A percentile compares a stretch with the other conserved stretches of the same genome.
phyloP scores from a whole-genome alignment of 2,329 filamentous ascomycete genomes.

The Emergomyces orientalis region DNA sequence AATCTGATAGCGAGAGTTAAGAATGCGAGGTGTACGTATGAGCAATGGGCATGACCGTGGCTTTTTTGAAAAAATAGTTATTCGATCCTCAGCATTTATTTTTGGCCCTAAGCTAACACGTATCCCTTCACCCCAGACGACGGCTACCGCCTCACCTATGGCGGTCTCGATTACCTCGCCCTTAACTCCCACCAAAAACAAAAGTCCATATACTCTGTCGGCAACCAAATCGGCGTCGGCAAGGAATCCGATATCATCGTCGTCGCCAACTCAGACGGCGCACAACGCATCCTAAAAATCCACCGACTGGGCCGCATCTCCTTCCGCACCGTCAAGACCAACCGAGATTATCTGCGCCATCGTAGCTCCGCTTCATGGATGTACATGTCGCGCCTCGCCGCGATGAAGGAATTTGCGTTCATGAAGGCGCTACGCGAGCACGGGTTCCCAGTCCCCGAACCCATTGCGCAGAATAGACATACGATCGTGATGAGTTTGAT shows the following conservation, averaged over 20 bases:
- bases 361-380: conserved; percentile 81
- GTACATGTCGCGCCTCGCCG: conserved; percentile 89
- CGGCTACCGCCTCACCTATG: conserved; percentile 92
- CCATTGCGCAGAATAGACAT: conserved; percentile 81
- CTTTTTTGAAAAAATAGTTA: neutral
- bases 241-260: conserved; percentile 98
- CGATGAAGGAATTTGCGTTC: conserved; percentile 89
- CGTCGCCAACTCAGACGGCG: conserved; percentile 68
- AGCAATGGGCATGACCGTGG: neutral
- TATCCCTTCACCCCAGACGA: conserved; percentile 49
- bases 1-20: conserved; percentile 87
- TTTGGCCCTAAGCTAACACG: conserved; percentile 8
- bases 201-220: conserved; percentile 79
- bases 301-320: conserved; percentile 92
- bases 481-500: conserved; percentile 94
- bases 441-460: conserved; percentile 81
- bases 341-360: conserved; percentile 88
- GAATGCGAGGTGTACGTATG: conserved; percentile 67
- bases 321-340: conserved; percentile 91
- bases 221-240: conserved; percentile 87
- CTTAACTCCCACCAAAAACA: conserved; percentile 78
- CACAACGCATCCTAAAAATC: conserved; percentile 83
- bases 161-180: conserved; percentile 94
- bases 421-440: conserved; percentile 78
- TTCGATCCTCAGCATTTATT: neutral